phyloP scores from a whole-genome alignment of 805 yeast genomes.

The Candida sanyiensis region DNA sequence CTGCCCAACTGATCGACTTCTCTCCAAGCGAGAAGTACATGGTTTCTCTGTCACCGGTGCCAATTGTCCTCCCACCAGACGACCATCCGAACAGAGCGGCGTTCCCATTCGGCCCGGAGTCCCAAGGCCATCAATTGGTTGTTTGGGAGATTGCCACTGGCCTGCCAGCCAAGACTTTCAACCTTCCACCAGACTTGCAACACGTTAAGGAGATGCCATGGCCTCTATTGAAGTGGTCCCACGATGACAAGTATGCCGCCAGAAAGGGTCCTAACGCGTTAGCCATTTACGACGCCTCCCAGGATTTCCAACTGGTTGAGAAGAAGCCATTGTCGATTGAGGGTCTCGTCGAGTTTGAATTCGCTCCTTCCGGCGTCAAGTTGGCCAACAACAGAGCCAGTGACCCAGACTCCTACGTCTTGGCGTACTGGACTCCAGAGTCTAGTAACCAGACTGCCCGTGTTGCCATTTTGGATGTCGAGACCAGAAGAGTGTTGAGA shows the following conservation, averaged over 20 bases:
- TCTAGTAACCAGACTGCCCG: constrained; percentile 87
- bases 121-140: constrained; percentile 89
- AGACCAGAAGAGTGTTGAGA: constrained; percentile 76
- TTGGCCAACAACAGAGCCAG: constrained; percentile 50
- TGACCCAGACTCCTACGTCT: constrained; percentile 54
- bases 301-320: constrained; percentile 73
- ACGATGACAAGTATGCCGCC: constrained; percentile 88
- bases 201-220: constrained; percentile 68
- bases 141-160: constrained; percentile 89
- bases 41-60: constrained; percentile 85
- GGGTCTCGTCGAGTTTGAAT: constrained; percentile 85
- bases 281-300: constrained; percentile 78
- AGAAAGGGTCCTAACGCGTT: constrained; percentile 91
- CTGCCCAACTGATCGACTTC: constrained; percentile 83
- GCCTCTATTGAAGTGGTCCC: constrained; percentile 97
- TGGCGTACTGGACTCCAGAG: constrained; percentile 98
- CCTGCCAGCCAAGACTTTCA: constrained; percentile 82
- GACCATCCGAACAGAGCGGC: constrained; percentile 56
- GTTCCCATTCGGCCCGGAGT: constrained; percentile 81
- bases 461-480: constrained; percentile 84
- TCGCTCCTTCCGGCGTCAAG: constrained; percentile 85
- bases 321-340: constrained; percentile 79
- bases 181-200: constrained; percentile 71
- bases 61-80: constrained; percentile 66
- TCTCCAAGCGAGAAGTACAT: constrained; percentile 88